Percentiles rank a stretch among this genome's conserved stretches.
Conservation (phyloP, 257 asterid species). For the Anisodus acutangulus region DNA sequence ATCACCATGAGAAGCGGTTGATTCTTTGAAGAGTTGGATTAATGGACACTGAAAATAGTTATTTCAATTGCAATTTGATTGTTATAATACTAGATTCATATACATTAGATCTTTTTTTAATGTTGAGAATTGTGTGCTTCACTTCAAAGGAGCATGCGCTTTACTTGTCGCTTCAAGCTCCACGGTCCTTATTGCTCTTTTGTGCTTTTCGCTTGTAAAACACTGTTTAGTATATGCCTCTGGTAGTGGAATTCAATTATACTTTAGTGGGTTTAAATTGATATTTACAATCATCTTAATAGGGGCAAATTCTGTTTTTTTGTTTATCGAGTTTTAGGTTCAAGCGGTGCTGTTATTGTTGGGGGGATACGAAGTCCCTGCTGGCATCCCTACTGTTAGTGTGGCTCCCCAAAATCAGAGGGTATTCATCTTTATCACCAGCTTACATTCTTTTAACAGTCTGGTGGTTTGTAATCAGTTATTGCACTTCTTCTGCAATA, state of each 20-base stretch:
- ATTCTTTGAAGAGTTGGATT: background rate
- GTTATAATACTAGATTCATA: background rate
- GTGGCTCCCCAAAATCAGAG: constrained; percentile 70
- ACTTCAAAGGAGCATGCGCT: background rate
- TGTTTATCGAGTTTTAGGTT: constrained; percentile 54
- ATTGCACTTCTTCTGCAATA: constrained; percentile 31
- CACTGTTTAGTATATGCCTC: background rate
- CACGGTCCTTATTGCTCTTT: background rate
- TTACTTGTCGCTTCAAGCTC: background rate
- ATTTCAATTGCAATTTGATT: background rate
- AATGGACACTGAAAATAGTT: background rate
- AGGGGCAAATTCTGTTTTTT: background rate
- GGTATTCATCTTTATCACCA: constrained; percentile 46
- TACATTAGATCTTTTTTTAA: background rate
- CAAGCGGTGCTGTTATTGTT: constrained; percentile 85
- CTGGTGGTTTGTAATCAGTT: constrained; percentile 28
- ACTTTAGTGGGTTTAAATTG: background rate
- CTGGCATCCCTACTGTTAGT: constrained; percentile 68
- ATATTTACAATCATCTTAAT: constrained; percentile 9
- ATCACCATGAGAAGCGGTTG: background rate
- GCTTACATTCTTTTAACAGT: constrained; percentile 24
- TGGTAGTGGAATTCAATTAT: background rate
- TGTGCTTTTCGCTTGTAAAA: background rate
- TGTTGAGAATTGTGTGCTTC: background rate
- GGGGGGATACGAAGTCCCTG: constrained; percentile 91